Conservation (phyloP, 2,329 filamentous ascomycete genomes). For the Fusarium citri region DNA sequence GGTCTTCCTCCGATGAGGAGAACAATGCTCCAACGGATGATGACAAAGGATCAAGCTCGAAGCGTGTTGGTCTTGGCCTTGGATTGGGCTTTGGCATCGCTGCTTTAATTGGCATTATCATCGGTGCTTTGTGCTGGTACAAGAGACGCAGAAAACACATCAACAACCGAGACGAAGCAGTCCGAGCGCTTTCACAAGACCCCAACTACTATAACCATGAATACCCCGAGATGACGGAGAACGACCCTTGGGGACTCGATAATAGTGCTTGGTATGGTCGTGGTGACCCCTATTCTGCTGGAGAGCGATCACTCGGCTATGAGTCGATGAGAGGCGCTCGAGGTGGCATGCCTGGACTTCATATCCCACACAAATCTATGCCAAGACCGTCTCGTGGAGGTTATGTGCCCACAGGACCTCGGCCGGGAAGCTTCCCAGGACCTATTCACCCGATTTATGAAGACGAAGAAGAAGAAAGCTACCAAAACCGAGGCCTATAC, state of each 20-base stretch:
- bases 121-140: conserved; percentile 64
- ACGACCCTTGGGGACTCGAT: conserved; percentile 46
- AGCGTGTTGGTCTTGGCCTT: conserved; percentile 49
- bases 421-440: conserved; percentile 51
- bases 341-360: conserved; percentile 39
- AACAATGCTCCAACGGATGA: conserved; percentile 42
- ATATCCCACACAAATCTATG: conserved; percentile 52
- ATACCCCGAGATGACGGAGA: conserved; percentile 60
- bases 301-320: conserved; percentile 60
- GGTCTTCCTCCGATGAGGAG: conserved; percentile 6
- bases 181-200: conserved; percentile 63
- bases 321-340: conserved; percentile 59
- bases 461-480: conserved; percentile 64
- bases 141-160: conserved; percentile 54
- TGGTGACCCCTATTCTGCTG: conserved; percentile 55
- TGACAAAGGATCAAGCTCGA: conserved; percentile 37
- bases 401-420: conserved; percentile 49
- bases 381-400: conserved; percentile 47
- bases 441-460: conserved; percentile 70
- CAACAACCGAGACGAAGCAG: conserved; percentile 58
- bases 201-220: conserved; percentile 58
- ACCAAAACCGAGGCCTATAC: conserved; percentile 44
- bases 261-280: conserved; percentile 59
- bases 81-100: conserved; percentile 72
- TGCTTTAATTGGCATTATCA: conserved; percentile 58